Conservation (phyloP, 1,284 basidiomycete genomes). For the Heterobasidion occidentale region DNA sequence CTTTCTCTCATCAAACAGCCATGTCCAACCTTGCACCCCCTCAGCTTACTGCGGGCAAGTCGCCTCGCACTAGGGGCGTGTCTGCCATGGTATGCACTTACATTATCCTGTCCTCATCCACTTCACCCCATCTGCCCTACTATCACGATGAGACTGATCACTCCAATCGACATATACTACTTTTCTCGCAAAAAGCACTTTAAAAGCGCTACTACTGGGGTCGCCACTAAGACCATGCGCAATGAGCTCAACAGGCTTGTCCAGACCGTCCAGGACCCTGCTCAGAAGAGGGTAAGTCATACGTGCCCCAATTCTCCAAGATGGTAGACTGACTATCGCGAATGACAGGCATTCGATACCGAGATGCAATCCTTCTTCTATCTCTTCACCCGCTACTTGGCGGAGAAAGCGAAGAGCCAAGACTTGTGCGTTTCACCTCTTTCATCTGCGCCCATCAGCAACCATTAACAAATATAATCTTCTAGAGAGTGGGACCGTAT, state of each 20-base stretch:
- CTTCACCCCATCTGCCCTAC: conserved; percentile 3
- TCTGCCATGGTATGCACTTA: conserved; percentile 27
- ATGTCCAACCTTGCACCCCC: conserved; percentile 17
- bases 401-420: conserved; percentile 85
- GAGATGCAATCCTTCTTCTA: conserved; percentile 98
- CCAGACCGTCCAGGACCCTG: conserved; percentile 63
- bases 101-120: conserved; percentile 4
- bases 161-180: neutral
- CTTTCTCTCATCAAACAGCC: conserved; percentile 1
- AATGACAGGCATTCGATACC: conserved; percentile 74
- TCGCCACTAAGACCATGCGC: conserved; percentile 92
- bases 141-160: neutral
- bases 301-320: conserved; percentile 7
- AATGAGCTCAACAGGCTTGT: conserved; percentile 94
- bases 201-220: conserved; percentile 93
- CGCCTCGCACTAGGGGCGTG: conserved; percentile 26
- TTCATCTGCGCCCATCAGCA: conserved; percentile 9
- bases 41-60: conserved; percentile 12
- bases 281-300: conserved; percentile 65
- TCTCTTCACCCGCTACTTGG: conserved; percentile 92
- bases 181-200: conserved; percentile 44
- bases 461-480: conserved; percentile 5
- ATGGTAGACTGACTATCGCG: neutral
- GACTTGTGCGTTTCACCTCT: conserved; percentile 69
- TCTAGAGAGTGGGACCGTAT: conserved; percentile 91